Conservation (phyloP, 306 rosid species). For the Malus domestica region DNA sequence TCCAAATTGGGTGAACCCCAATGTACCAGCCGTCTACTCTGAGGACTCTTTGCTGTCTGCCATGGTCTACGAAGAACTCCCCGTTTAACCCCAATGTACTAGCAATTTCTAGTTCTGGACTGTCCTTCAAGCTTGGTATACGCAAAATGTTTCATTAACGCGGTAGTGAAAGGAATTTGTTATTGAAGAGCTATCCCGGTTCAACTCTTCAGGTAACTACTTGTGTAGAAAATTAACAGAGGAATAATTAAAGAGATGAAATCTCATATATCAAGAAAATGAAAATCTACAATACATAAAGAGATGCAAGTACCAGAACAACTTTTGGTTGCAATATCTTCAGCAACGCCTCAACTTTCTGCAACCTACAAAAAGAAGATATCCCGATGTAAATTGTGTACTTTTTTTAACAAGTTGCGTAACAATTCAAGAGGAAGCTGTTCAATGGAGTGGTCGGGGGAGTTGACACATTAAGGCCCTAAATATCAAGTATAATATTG, state of each 20-base stretch:
- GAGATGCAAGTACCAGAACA: slow-evolving; percentile 42
- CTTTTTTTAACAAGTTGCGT: not conserved
- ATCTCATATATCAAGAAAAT: slow-evolving; percentile 1
- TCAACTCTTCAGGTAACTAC: slow-evolving; percentile 59
- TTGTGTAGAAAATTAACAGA: slow-evolving; percentile 7
- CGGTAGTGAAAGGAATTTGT: slow-evolving; percentile 42
- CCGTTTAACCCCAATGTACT: slow-evolving; percentile 79
- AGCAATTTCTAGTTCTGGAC: slow-evolving; percentile 43
- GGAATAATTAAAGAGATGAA: not conserved
- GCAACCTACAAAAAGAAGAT: slow-evolving; percentile 39
- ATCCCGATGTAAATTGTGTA: slow-evolving; percentile 2
- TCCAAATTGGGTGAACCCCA: slow-evolving; percentile 50
- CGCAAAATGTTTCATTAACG: slow-evolving; percentile 38
- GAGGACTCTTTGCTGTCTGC: slow-evolving; percentile 23
- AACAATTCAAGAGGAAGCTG: not conserved
- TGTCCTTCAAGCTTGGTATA: slow-evolving; percentile 40
- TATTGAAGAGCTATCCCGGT: slow-evolving; percentile 24
- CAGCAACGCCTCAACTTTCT: slow-evolving; percentile 48
- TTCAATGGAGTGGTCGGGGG: not conserved
- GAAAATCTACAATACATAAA: not conserved
- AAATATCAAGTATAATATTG: not conserved
- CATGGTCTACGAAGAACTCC: slow-evolving; percentile 38
- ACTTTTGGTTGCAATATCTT: slow-evolving; percentile 55
- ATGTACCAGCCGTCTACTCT: slow-evolving; percentile 31
- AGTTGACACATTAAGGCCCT: not conserved